These are phyloP conservation scores for Metschnikowia chrysomelidarum DNA, from an alignment of 805 yeast genomes.

Conservation along the genomic window DNA sequence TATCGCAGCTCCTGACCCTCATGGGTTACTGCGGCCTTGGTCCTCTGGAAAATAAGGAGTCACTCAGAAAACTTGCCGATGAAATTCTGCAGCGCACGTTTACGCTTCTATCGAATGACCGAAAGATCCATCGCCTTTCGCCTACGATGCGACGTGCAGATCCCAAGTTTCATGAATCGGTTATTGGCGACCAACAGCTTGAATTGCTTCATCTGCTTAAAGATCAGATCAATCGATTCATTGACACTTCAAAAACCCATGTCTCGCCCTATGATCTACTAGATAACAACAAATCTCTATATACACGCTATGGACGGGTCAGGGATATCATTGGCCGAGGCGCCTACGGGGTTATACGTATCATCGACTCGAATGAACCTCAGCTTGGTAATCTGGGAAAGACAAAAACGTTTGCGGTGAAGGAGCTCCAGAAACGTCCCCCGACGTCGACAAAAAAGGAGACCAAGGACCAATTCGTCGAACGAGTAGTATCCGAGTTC, in stretches of 20 bases:
- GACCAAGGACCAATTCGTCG: conserved; percentile 47
- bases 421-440: conserved; percentile 28
- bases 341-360: conserved; percentile 47
- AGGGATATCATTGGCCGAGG: conserved; percentile 43
- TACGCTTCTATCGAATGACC: conserved; percentile 24
- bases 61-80: conserved; percentile 24
- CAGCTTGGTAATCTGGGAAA: conserved; percentile 4
- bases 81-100: conserved; percentile 35
- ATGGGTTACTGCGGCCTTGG: conserved; percentile 39
- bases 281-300: conserved; percentile 24
- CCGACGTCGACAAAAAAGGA: conserved; percentile 20
- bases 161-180: conserved; percentile 22
- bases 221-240: conserved; percentile 16
- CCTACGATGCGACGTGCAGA: conserved; percentile 20
- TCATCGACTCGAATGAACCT: conserved; percentile 26
- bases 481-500: conserved; percentile 85
- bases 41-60: conserved; percentile 16
- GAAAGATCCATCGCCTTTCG: conserved; percentile 27
- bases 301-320: conserved; percentile 34
- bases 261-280: conserved; percentile 10
- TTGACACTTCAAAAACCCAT: conserved; percentile 11
- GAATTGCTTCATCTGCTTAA: conserved; percentile 24
- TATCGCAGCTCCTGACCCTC: conserved; percentile 27
- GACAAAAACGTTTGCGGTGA: conserved; percentile 29
- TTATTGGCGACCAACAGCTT: conserved; percentile 30